Conservation (phyloP, 768 basidiomycete genomes). For the Trametes cingulata region DNA sequence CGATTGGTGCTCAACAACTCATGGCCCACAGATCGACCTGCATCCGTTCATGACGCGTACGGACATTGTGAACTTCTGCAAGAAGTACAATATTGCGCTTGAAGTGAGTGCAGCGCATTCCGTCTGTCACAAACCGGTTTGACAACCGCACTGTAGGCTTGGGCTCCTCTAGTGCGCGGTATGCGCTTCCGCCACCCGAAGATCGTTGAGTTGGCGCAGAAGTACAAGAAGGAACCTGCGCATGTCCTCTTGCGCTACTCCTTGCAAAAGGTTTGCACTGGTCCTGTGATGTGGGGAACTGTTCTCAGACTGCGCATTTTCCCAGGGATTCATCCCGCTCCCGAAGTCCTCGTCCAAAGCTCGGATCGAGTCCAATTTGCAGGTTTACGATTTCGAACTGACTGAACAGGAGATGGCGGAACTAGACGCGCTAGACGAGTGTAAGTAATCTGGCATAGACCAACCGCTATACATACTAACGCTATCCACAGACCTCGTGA, state of each 20-base stretch:
- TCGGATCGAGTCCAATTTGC: conserved; percentile 58
- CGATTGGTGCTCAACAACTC: neutral
- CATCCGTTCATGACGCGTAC: conserved; percentile 72
- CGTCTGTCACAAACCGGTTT: neutral
- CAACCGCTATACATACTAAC: neutral
- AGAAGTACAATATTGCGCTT: conserved; percentile 55
- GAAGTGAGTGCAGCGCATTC: conserved; percentile 43
- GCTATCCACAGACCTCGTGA: conserved; percentile 24
- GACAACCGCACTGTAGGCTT: conserved; percentile 47
- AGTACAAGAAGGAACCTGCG: conserved; percentile 57
- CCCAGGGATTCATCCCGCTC: conserved; percentile 55
- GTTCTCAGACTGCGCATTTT: neutral
- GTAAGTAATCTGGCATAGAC: conserved; percentile 33
- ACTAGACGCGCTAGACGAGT: conserved; percentile 57
- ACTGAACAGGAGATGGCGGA: conserved; percentile 46
- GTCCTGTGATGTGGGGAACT: neutral
- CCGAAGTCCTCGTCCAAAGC: conserved; percentile 60
- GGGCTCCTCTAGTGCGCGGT: conserved; percentile 71
- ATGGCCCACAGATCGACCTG: conserved; percentile 44
- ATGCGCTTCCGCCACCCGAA: conserved; percentile 62
- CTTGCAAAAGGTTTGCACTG: conserved; percentile 64
- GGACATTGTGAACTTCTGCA: conserved; percentile 62
- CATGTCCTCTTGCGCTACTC: conserved; percentile 71
- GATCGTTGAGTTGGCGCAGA: conserved; percentile 48
- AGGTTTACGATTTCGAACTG: conserved; percentile 67